Percentiles rank a stretch among this genome's conserved stretches.
Evolutionary conservation across 768 basidiomycete species (phyloP).

Genomic region (Mycena albidolilacea): DNA sequence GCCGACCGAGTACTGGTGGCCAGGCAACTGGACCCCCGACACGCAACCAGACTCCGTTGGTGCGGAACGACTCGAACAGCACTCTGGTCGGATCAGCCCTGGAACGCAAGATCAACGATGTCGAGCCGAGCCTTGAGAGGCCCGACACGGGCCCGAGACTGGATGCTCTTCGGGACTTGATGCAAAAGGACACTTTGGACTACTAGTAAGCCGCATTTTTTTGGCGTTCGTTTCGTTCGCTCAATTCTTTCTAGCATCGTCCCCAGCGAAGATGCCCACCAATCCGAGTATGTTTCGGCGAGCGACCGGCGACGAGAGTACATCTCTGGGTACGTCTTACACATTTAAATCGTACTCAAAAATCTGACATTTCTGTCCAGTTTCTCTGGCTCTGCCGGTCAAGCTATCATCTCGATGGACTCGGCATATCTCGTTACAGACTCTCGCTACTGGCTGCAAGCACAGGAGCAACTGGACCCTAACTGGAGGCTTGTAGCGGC

Average conservation of each 20-base stretch:
- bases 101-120: slow-evolving; percentile 79
- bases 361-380: slow-evolving; percentile 49
- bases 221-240: slow-evolving; percentile 14
- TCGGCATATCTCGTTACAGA: slow-evolving; percentile 85
- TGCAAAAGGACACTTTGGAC: slow-evolving; percentile 78
- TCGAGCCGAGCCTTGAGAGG: slow-evolving; percentile 65
- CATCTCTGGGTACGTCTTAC: slow-evolving; percentile 72
- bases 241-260: slow-evolving; percentile 66
- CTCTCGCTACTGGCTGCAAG: slow-evolving; percentile 89
- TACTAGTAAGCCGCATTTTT: slow-evolving; percentile 73
- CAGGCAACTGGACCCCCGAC: slow-evolving; percentile 43
- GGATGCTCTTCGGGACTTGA: slow-evolving; percentile 73
- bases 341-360: slow-evolving; percentile 44
- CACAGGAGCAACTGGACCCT: slow-evolving; percentile 74
- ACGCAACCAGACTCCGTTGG: slow-evolving; percentile 53
- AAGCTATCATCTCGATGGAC: slow-evolving; percentile 76
- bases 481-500: slow-evolving; percentile 82
- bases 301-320: slow-evolving; percentile 86
- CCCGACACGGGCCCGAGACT: slow-evolving; percentile 74
- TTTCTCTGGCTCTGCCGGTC: slow-evolving; percentile 78
- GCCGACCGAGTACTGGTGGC: slow-evolving; percentile 40
- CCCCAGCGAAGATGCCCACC: slow-evolving; percentile 87
- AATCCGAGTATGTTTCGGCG: slow-evolving; percentile 84
- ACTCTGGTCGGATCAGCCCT: slow-evolving; percentile 84
- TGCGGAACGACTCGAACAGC: slow-evolving; percentile 75